Conservation (phyloP, 2,329 filamentous ascomycete species). For the Aquanectria penicillioides region DNA sequence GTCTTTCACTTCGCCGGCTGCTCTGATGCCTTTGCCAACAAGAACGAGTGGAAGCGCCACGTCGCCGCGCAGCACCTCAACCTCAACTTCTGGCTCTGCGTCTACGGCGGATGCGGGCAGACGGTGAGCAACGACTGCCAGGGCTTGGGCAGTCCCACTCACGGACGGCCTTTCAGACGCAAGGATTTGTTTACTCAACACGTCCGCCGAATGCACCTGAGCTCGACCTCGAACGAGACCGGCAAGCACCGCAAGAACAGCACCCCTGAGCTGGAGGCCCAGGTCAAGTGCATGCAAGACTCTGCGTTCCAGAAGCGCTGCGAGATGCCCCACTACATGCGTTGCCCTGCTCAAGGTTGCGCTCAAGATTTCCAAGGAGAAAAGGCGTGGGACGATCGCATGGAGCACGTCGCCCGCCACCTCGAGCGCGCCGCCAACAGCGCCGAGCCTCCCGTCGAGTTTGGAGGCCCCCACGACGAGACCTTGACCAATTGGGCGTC, state of each 20-base stretch:
- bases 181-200: conserved; percentile 94
- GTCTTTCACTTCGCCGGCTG: conserved; percentile 85
- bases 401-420: conserved; percentile 89
- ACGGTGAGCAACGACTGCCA: conserved; percentile 38
- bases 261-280: conserved; percentile 57
- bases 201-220: conserved; percentile 83
- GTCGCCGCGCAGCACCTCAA: conserved; percentile 82
- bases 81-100: conserved; percentile 79
- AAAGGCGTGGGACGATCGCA: conserved; percentile 79
- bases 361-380: conserved; percentile 65
- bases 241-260: conserved; percentile 50
- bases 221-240: conserved; percentile 48
- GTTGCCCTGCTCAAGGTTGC: conserved; percentile 73
- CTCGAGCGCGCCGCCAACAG: conserved; percentile 63
- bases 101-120: conserved; percentile 65
- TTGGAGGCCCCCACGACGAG: conserved; percentile 52
- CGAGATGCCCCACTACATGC: conserved; percentile 66
- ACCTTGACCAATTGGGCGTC: conserved; percentile 55
- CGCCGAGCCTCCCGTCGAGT: conserved; percentile 44
- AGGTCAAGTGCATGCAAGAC: conserved; percentile 65
- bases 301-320: conserved; percentile 71
- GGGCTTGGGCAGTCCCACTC: conserved; percentile 59
- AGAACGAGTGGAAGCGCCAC: conserved; percentile 97
- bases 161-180: conserved; percentile 80
- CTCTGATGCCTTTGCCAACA: conserved; percentile 74